Evolutionary conservation across 2,329 filamentous ascomycete species (phyloP), one percentile per base, ranked within the genome.

Genomic region (Neocucurbitaria cava): DNA sequence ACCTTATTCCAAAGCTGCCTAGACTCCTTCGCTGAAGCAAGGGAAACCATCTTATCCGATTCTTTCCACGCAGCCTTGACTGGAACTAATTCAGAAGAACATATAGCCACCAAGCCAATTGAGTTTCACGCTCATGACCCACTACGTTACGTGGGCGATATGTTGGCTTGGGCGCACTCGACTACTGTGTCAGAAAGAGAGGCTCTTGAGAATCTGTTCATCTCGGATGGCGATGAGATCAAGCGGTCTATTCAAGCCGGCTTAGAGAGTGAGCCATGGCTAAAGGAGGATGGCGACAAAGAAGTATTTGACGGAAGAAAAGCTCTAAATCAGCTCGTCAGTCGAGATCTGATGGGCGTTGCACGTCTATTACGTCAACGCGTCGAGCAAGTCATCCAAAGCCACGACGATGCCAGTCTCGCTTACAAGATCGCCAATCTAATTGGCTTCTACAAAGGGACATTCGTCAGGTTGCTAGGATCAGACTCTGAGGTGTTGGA

Each of bases 111-210:
- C 2, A 97, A 98, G 71, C 94, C 95, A 0, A 99, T 99, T 60
- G 94, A 99, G 71, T 86, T 98, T 65, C 89, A 89, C 10, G 94
- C 95, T 0, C 94, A 98, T 72, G 95, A 99, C 69, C 89, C 92
- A 1, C 78, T 98, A 23, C 87, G 95, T 18, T 98, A 98, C 73
- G 87, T 96, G 2, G 92, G 95, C 48, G 95, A 99, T 71, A 99
- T 99, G 93, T 83, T 99, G 13, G 95, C 95, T 5, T 99, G 95
- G 95, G 87, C 90, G 5, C 95, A 99, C 73, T 96, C 95, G 0
- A 90, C 93, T 2, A 89, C 94, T 0, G 95, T 99, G 1, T 96
- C 94, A 28, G 95, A 99, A 75, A 86, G 91, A 47, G 95, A 99
- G 76, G 92, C 93, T 0, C 82, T 99, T 5, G 94, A 98, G 73